phyloP scores from a whole-genome alignment of 768 basidiomycete genomes.

The Mycena crocata region DNA sequence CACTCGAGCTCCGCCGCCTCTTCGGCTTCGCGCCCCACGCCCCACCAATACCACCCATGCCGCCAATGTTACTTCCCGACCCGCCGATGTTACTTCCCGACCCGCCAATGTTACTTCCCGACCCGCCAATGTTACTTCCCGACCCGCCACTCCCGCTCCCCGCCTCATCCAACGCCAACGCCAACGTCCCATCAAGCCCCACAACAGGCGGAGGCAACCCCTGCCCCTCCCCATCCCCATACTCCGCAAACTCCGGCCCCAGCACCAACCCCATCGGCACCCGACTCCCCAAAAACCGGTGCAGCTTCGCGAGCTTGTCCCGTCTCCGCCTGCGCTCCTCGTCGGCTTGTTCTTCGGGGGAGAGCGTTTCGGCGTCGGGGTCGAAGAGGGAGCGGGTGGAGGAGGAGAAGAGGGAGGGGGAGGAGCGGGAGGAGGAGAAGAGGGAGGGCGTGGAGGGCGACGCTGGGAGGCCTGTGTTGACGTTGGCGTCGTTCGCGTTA shows the following conservation, averaged over 20 bases:
- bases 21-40: too few species aligned
- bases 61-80: too few species aligned
- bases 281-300: conserved; percentile 87
- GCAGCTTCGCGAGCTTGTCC: conserved; percentile 82
- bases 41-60: too few species aligned
- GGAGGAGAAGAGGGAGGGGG: conserved; percentile 26
- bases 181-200: conserved; percentile 50
- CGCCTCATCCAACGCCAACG: conserved; percentile 41
- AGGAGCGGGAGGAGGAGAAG: too few species aligned
- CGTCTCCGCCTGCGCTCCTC: conserved; percentile 76
- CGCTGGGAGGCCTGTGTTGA: too few species aligned
- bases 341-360: conserved; percentile 66
- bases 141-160: conserved; percentile 51
- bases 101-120: too few species aligned
- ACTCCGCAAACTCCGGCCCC: conserved; percentile 50
- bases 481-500: too few species aligned
- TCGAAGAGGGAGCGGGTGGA: conserved; percentile 56
- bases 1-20: conserved; percentile 66
- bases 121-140: too few species aligned
- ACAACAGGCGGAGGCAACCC: conserved; percentile 40
- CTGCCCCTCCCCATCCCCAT: too few species aligned
- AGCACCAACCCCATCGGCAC: conserved; percentile 79
- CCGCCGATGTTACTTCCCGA: too few species aligned
- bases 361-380: conserved; percentile 53
- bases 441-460: too few species aligned